Percentiles rank a stretch among this genome's conserved stretches.
Evolutionary conservation across 139 green algal genomes (phyloP).

Genomic region (Astrephomene gubernaculifera): DNA sequence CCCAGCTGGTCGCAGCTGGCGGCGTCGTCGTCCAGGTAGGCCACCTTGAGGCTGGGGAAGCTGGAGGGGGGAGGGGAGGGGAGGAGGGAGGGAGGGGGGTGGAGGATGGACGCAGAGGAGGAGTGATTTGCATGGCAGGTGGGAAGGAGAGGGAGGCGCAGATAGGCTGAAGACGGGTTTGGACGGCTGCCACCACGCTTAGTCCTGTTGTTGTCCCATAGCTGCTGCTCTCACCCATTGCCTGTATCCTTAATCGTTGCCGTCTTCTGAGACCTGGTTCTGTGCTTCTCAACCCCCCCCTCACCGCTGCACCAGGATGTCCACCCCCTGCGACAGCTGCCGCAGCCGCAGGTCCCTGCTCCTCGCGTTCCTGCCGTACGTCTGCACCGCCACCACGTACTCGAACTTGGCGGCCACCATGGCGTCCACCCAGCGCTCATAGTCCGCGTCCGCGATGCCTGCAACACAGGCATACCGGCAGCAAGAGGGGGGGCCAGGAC

Average conservation of each 20-base stretch:
- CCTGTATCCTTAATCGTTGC: too few relatives aligned
- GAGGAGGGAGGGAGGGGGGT: not conserved
- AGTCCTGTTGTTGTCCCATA: too few relatives aligned
- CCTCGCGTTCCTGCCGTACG: constrained; percentile 47
- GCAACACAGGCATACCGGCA: not conserved
- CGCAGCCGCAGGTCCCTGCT: constrained; percentile 49
- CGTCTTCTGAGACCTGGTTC: too few relatives aligned
- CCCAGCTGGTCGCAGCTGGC: not conserved
- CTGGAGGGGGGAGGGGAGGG: constrained; percentile 22
- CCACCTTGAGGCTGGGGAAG: constrained; percentile 70
- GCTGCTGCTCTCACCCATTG: too few relatives aligned
- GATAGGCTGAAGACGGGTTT: too few relatives aligned
- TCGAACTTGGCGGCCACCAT: constrained; percentile 81
- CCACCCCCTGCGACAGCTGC: constrained; percentile 68
- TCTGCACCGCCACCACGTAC: constrained; percentile 82
- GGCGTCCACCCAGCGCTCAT: constrained; percentile 45
- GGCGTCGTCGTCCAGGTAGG: constrained; percentile 67
- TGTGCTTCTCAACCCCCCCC: not conserved
- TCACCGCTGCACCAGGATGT: constrained; percentile 50
- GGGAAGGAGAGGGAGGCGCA: too few relatives aligned
- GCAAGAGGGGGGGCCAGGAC: not conserved
- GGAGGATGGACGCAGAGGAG: not conserved
- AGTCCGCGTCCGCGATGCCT: constrained; percentile 36
- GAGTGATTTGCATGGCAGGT: too few relatives aligned
- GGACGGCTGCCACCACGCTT: too few relatives aligned